Evolutionary conservation across 768 basidiomycete species (phyloP), one percentile per base, ranked within the genome.

Genomic region (Rhizopogon salebrosus): DNA sequence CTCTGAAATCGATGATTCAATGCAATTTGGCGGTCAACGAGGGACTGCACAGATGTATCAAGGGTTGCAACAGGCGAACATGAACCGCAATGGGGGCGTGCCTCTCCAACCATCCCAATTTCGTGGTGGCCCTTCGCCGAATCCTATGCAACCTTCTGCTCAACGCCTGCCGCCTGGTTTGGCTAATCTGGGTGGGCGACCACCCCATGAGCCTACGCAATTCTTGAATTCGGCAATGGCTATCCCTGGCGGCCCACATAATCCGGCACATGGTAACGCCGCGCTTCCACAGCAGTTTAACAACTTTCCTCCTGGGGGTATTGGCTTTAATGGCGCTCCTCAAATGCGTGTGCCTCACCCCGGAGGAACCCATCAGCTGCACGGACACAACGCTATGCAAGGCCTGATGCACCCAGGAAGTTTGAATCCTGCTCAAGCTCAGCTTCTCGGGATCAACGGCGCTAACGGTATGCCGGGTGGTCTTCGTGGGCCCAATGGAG

Each of bases 131-230:
- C 82, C 82, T 10, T 88, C 87, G 23, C 87, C 88, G 3, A 79
- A 71, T 57, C 64, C 76, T 22, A 62, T 80, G 38, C 70, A 76
- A 37, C 71, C 72, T 31, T 64, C 68, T 13, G 70, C 72, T 37
- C 85, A 86, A 61, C 80, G 87, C 39, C 70, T 92, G 31, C 89
- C 89, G 11, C 88, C 88, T 14, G 89, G 89, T 29, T 72, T 92
- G 36, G 89, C 89, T 11, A 90, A 90, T 61, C 78, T 92, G 18
- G 90, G 89, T 26, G 88, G 81, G 39, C 83, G 89, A 6, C 89
- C 88, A 22, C 89, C 89, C 3, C 88, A 89, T 58, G 89, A 91
- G 48, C 81, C 86, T 20, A 75, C 77, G 8, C 89, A 87, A 59
- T 85, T 84, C 60, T 58, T 76, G 35, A 70, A 65, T 27, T 42